Evolutionary conservation across 768 basidiomycete species (phyloP), one percentile per base, ranked within the genome.

Genomic region (Hericium coralloides): DNA sequence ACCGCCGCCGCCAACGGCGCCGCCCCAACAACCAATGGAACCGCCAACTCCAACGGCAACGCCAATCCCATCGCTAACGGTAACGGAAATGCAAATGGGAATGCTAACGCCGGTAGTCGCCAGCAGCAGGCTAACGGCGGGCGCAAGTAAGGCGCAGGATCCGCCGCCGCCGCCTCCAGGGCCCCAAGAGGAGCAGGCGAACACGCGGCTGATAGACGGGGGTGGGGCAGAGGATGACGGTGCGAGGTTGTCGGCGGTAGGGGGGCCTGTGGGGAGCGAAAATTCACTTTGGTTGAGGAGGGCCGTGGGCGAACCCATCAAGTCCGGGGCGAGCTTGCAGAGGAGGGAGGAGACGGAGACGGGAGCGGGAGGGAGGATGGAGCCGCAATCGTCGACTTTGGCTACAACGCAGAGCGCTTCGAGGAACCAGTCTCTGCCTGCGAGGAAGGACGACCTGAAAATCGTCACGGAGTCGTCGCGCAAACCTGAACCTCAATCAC

Each of bases 391-490:
- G 15, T 45, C 43, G 43, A 10, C 12, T 12, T 14, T 41, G 39
- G 39, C 12, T 12, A n/a, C 12, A n/a, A 14, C 20, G n/a, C n/a
- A 45, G 15, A 8, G 7, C 43, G n/a, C 43, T 17, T n/a, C 43
- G 43, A n/a, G 43, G 14, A 45, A 20, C 43, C 59, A 55, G 37
- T 59, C 54, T 2, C 43, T 57, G 31, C 43, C 58, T 59, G 41
- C 59, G 53, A 12, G 48, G 58, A 60, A 60, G 51, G 59, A 60
- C 31, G 57, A 58, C 17, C 57, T 60, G 4, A 36, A 52, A 43
- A 52, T 55, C 38, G 26, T 48, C 56, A 55, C 59, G 17, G 38
- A 41, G 6, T 18, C 38, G 45, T 20, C 43, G 20, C 6, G 49
- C 50, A 22, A 58, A 49, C 18, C 57, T 31, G 12, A 38, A 49